Evolutionary conservation across 1,284 basidiomycete genomes (phyloP).

Genomic region (Ustilago shanxiensis): DNA sequence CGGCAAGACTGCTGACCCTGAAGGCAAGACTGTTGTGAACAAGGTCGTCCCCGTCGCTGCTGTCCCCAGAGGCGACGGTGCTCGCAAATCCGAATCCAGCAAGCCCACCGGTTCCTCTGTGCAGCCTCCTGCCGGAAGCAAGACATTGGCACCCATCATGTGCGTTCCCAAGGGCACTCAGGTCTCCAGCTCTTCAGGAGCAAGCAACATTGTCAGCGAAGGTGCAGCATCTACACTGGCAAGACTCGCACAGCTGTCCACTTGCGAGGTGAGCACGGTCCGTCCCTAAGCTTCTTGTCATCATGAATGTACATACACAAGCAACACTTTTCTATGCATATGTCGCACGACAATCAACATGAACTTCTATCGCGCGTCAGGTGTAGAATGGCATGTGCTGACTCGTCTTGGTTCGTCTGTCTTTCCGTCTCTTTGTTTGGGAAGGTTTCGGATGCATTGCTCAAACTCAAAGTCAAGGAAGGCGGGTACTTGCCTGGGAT

Average conservation of each 20-base stretch:
- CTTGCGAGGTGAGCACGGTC: constrained; percentile 54
- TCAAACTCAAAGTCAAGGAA: constrained; percentile 81
- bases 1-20: constrained; percentile 6
- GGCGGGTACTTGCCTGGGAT: constrained; percentile 89
- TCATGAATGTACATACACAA: constrained; percentile 17
- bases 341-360: neutral
- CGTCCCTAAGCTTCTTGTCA: constrained; percentile 21
- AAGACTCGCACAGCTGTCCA: constrained; percentile 45
- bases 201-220: constrained; percentile 1
- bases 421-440: neutral
- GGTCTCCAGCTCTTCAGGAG: constrained; percentile 11
- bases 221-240: constrained; percentile 30
- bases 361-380: neutral
- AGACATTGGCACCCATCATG: constrained; percentile 48
- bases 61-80: constrained; percentile 29
- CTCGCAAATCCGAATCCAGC: constrained; percentile 10
- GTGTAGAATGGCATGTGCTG: neutral
- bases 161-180: constrained; percentile 48
- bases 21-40: constrained; percentile 14
- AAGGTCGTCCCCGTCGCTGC: constrained; percentile 35
- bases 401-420: constrained; percentile 16
- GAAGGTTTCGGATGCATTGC: constrained; percentile 88
- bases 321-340: neutral
- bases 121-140: constrained; percentile 36
- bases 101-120: constrained; percentile 33